These are phyloP conservation scores for Pseudozyma sp. DNA, from an alignment of 1,284 basidiomycete species.

Conservation along the genomic window DNA sequence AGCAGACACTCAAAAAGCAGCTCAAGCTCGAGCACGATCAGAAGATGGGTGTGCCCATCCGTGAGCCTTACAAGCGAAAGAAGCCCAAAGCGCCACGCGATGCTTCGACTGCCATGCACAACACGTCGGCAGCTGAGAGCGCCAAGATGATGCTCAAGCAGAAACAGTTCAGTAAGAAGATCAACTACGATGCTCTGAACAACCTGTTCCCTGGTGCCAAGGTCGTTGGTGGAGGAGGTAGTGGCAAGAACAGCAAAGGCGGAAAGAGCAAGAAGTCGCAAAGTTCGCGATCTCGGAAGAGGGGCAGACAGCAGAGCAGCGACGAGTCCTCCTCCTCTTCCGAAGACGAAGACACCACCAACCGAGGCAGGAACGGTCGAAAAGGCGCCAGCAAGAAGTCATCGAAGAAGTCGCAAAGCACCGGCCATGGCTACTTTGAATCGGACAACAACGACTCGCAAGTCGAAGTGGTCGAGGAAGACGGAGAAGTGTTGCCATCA, in stretches of 20 bases:
- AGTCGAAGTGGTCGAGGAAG: slow-evolving; percentile 41
- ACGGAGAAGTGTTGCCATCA: slow-evolving; percentile 37
- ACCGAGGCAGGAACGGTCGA: slow-evolving; percentile 5
- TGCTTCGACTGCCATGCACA: slow-evolving; percentile 58
- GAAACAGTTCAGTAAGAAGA: slow-evolving; percentile 64
- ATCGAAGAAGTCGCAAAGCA: slow-evolving; percentile 11
- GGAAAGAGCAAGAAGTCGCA: slow-evolving; percentile 16
- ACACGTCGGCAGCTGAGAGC: slow-evolving; percentile 62
- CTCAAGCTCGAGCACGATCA: slow-evolving; percentile 66
- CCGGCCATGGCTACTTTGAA: slow-evolving; percentile 29
- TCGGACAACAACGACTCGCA: slow-evolving; percentile 34
- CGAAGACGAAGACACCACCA: slow-evolving; percentile 40
- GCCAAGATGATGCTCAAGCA: slow-evolving; percentile 66
- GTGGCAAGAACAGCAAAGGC: slow-evolving; percentile 13
- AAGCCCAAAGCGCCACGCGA: slow-evolving; percentile 60
- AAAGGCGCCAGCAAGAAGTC: slow-evolving; percentile 23
- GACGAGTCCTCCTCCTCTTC: slow-evolving; percentile 29
- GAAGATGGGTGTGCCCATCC: slow-evolving; percentile 62
- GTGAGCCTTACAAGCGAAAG: slow-evolving; percentile 58
- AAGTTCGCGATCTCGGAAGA: slow-evolving; percentile 10
- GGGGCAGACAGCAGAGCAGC: slow-evolving; percentile 33
- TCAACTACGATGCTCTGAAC: slow-evolving; percentile 68
- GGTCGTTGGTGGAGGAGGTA: slow-evolving; percentile 22
- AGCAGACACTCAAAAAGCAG: slow-evolving; percentile 72
- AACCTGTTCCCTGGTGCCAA: slow-evolving; percentile 57